These are phyloP conservation scores for Passiflora organensis DNA, from an alignment of 345 rosid species.

Conservation along the genomic window DNA sequence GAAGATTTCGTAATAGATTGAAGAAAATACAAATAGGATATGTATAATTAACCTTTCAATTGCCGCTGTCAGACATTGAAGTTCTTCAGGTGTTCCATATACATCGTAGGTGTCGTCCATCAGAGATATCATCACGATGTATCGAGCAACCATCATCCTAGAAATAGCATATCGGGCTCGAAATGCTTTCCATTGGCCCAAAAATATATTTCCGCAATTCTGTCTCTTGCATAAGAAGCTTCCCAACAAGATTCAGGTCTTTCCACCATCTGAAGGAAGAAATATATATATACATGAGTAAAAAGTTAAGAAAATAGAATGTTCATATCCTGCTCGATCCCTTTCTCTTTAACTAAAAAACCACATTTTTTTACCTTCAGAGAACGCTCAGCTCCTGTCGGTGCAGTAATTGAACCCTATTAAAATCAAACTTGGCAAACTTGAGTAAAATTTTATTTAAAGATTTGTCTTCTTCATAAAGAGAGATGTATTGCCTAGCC, in stretches of 20 bases:
- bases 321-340: background rate
- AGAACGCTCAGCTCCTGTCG: background rate
- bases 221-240: background rate
- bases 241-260: background rate
- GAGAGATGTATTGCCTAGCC: conserved; percentile 3
- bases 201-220: background rate
- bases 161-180: background rate
- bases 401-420: conserved; percentile 3
- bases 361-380: background rate
- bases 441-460: background rate
- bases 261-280: background rate
- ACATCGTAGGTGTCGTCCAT: background rate
- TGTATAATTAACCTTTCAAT: background rate
- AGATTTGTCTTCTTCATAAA: background rate
- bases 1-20: too few relatives aligned
- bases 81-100: background rate
- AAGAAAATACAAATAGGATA: too few relatives aligned
- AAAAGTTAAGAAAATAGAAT: background rate
- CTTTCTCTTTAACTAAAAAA: background rate
- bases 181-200: background rate
- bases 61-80: background rate
- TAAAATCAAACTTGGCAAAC: conserved; percentile 7
- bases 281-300: background rate
- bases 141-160: background rate
- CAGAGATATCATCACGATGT: background rate